Evolutionary conservation across 202 grass and related monocot genomes (phyloP), one percentile per base, ranked within the genome.

Genomic region (Setaria italica): DNA sequence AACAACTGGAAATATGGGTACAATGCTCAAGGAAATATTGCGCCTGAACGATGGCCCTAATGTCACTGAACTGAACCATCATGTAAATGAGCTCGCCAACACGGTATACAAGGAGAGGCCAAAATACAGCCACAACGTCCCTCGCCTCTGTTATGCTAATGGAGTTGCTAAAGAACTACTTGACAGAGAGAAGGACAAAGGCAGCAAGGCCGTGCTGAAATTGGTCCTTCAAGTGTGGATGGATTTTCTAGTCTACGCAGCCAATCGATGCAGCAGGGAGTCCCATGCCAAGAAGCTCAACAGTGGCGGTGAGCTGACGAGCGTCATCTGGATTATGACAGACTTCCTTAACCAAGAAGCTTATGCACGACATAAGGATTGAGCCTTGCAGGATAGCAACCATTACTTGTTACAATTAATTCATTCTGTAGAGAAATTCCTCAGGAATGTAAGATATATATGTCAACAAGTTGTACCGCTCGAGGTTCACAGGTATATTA

Each of bases 191-290:
- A 32, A 43, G 20, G 47, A 56, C 30, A 56, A 68, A 42, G 78
- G 64, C 48, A 55, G n/a, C 50, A 29, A 7, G 35, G 37, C 47
- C 19, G 64, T 45, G 34, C 19, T 81, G 34, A 43, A 16, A 6
- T 11, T 81, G 65, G 7, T 81, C 33, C 79, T 70, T 0, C 9
- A 81, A 3, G 42, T 83, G 10, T 83, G 81, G 81, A 72, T 63
- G 43, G 69, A 83, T 63, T 74, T 83, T 37, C 30, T 74, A 25
- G 39, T 73, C 1, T 86, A 88, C 0, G 58, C 67, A 0, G 80
- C 81, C 9, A 88, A 88, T 21, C 68, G 49, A 41, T 81, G 79
- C 79, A 70, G 79, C 65, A 70, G 65, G 79, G 65, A 81, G 4
- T 70, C 65, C 50, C 79, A 70, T 25, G 79, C 65, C 35, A 81